These are phyloP conservation scores for Tubosaeta sp. DNA, from an alignment of 768 basidiomycete genomes.

Conservation along the genomic window DNA sequence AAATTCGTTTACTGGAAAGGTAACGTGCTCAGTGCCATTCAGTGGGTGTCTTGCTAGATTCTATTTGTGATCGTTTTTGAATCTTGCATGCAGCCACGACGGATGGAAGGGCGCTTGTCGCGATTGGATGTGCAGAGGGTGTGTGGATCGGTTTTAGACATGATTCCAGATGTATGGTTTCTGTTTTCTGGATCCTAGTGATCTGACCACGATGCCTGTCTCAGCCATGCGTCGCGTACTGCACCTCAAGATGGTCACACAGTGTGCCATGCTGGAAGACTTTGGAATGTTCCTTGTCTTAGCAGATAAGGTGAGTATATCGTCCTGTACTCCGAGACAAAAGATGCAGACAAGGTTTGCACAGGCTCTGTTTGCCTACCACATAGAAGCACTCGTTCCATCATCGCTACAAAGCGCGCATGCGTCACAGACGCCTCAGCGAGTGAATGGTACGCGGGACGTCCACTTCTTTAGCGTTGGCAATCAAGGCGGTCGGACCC, in stretches of 20 bases:
- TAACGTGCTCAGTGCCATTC: slow-evolving; percentile 94
- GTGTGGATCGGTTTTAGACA: slow-evolving; percentile 94
- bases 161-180: slow-evolving; percentile 67
- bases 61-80: slow-evolving; percentile 4
- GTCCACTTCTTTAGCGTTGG: slow-evolving; percentile 97
- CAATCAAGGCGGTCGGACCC: slow-evolving; percentile 76
- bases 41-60: slow-evolving; percentile 39
- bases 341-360: not conserved
- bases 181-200: not conserved
- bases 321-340: not conserved
- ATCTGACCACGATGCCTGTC: slow-evolving; percentile 7
- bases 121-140: slow-evolving; percentile 92
- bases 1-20: slow-evolving; percentile 71
- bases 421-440: slow-evolving; percentile 78
- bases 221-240: slow-evolving; percentile 89
- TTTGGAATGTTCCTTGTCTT: slow-evolving; percentile 96
- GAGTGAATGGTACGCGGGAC: slow-evolving; percentile 85
- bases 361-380: slow-evolving; percentile 86
- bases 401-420: slow-evolving; percentile 68
- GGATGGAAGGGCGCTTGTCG: slow-evolving; percentile 82
- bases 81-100: slow-evolving; percentile 53
- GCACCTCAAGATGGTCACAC: slow-evolving; percentile 90
- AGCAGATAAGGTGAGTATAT: slow-evolving; percentile 69
- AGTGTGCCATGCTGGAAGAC: slow-evolving; percentile 93
- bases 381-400: slow-evolving; percentile 94